A percentile compares a stretch with the other conserved stretches of the same genome.
These are phyloP conservation scores for Cercophora scortea DNA, from an alignment of 495 filamentous ascomycete species.

Conservation along the genomic window DNA sequence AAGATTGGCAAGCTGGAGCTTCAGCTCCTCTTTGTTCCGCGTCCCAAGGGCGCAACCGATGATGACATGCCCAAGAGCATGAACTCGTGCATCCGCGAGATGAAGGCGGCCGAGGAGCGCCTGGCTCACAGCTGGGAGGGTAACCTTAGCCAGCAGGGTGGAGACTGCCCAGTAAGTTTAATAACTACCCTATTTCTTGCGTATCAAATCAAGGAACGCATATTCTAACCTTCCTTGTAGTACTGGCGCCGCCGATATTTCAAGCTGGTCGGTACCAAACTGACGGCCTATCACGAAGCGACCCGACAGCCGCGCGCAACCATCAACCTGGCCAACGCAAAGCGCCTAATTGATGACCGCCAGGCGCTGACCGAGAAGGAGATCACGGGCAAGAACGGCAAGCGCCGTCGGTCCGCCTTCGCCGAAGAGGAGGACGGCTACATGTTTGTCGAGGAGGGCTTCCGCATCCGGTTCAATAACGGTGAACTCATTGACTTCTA, in stretches of 20 bases:
- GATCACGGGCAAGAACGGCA: conserved; percentile 62
- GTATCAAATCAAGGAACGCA: too few relatives aligned
- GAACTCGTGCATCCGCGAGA: conserved; percentile 85
- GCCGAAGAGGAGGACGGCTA: conserved; percentile 98
- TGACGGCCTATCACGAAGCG: conserved; percentile 93
- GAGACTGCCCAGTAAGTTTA: conserved; percentile 87
- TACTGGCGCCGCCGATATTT: conserved; percentile 98
- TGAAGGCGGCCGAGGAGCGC: conserved; percentile 76
- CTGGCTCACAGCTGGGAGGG: conserved; percentile 74
- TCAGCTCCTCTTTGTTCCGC: conserved; percentile 88
- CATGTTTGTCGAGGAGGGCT: conserved; percentile 99
- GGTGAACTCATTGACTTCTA: conserved; percentile 99
- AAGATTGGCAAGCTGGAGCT: conserved; percentile 89
- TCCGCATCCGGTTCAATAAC: conserved; percentile 95
- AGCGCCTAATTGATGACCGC: conserved; percentile 88
- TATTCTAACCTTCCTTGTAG: conserved; percentile 29
- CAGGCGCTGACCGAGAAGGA: conserved; percentile 74
- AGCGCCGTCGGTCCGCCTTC: conserved; percentile 85
- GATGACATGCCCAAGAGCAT: conserved; percentile 99
- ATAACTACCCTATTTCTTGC: not conserved
- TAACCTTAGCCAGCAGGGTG: conserved; percentile 88
- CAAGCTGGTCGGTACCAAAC: conserved; percentile 80
- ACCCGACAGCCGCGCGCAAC: conserved; percentile 92
- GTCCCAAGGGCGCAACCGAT: conserved; percentile 78
- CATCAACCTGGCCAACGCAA: conserved; percentile 91